phyloP scores from a whole-genome alignment of 2,329 filamentous ascomycete species.

The Diaporthe aspalathi region DNA sequence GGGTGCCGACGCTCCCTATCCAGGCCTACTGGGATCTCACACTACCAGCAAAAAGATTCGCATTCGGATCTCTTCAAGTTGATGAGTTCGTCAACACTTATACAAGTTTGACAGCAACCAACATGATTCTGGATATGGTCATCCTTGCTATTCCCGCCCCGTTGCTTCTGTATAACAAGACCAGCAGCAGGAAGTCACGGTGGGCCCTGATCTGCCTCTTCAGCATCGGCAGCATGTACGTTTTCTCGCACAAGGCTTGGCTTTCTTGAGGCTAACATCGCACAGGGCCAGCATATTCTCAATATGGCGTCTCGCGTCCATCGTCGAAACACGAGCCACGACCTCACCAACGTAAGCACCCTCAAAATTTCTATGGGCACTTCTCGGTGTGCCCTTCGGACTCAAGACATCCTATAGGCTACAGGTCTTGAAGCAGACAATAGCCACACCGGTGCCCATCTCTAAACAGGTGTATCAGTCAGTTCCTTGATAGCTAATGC shows the following conservation, averaged over 20 bases:
- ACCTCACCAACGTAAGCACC: conserved; percentile 46
- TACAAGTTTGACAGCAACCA: conserved; percentile 46
- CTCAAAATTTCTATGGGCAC: background rate
- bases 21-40: conserved; percentile 47
- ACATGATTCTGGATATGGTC: conserved; percentile 48
- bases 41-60: conserved; percentile 42
- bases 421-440: background rate
- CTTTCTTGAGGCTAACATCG: background rate
- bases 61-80: conserved; percentile 46
- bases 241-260: background rate
- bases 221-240: conserved; percentile 48
- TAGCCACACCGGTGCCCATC: background rate
- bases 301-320: conserved; percentile 49
- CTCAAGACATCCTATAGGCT: background rate
- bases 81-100: conserved; percentile 45
- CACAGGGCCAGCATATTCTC: conserved; percentile 47
- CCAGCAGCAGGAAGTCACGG: conserved; percentile 45
- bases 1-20: conserved; percentile 48
- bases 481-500: background rate
- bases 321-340: conserved; percentile 46
- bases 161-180: conserved; percentile 44
- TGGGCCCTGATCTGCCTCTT: conserved; percentile 46
- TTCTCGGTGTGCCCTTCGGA: background rate
- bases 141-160: conserved; percentile 49
- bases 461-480: background rate